Base-by-base conservation (phyloP, 2,329 filamentous ascomycete genomes). In the Colletotrichum simmondsii region DNA sequence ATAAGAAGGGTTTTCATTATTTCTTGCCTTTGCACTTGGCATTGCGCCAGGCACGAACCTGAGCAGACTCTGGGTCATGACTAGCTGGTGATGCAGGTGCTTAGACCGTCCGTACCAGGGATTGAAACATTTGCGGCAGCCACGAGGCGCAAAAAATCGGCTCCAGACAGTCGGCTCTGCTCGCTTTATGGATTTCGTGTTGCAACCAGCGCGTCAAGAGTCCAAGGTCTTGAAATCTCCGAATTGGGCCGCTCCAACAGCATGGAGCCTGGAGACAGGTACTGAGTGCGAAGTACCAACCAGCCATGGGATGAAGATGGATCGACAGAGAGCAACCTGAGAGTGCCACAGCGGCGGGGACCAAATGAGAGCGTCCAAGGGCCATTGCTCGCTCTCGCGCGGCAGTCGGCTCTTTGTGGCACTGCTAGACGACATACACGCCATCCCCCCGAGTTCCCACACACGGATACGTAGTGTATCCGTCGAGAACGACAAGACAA, bases 351-450 rank as follows among this genome's bases (percentile, higher is more conserved):
- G 63, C 35, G 68, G 58, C 52, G 66, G 71, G 59, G 37, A 56
- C 6, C 59, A 72, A 70, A 72, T 69, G 65, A 70, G 59, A 24
- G 42, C 53, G 53, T 49, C 16, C 70, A 60, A 60, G 54, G 66
- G 61, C 58, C 58, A n/a, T 65, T 54, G 42, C 60, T 72, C 58
- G 24, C 35, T 42, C 66, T 69, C 52, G 35, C 66, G 70, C 70
- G 70, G 70, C 66, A 72, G 66, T 72, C 70, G 66, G 70, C 66
- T 72, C 70, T 61, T 59, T 53, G 60, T 65, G 61, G 42, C 70
- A 61, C 32, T 26, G 60, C 66, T 72, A 72, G 66, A 61, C 70
- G 66, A 72, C 66, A 19, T 72, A 71, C 66, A 72, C 70, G 70
- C 70, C 70, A 72, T 56, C 53, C 46, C 37, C 28, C 37, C 60